phyloP scores from a whole-genome alignment of 73 alveolate species.

The Urostyla sp. region DNA sequence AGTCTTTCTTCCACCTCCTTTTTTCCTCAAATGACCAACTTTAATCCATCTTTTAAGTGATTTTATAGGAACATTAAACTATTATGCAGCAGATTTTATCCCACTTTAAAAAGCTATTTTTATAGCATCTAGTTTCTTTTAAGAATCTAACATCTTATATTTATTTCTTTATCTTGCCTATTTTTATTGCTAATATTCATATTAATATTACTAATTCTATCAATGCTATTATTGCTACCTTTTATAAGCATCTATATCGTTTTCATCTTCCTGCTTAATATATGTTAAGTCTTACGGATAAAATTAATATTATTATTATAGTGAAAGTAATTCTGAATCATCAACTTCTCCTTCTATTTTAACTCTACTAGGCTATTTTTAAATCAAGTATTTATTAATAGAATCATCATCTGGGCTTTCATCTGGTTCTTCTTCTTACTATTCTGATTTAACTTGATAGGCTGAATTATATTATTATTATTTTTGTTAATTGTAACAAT shows the following conservation, averaged over 20 bases:
- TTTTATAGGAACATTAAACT: slow-evolving; percentile 76
- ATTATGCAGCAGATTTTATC: slow-evolving; percentile 12
- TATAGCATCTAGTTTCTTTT: slow-evolving; percentile 21
- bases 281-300: too few relatives aligned
- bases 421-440: too few relatives aligned
- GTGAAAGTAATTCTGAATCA: too few relatives aligned
- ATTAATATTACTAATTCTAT: not conserved
- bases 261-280: not conserved
- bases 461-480: too few relatives aligned
- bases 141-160: slow-evolving; percentile 41
- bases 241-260: not conserved
- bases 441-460: too few relatives aligned
- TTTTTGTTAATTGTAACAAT: too few relatives aligned
- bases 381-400: too few relatives aligned
- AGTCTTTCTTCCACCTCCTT: slow-evolving; percentile 88
- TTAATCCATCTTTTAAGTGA: slow-evolving; percentile 86
- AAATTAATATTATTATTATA: too few relatives aligned
- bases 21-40: slow-evolving; percentile 80
- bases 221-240: not conserved
- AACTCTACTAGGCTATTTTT: not conserved
- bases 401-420: too few relatives aligned
- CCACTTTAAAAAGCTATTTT: slow-evolving; percentile 26
- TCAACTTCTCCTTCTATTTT: too few relatives aligned
- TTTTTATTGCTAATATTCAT: not conserved
- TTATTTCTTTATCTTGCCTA: slow-evolving; percentile 32